Base-by-base conservation (phyloP, 768 basidiomycete species). In the Daedalea quercina region DNA sequence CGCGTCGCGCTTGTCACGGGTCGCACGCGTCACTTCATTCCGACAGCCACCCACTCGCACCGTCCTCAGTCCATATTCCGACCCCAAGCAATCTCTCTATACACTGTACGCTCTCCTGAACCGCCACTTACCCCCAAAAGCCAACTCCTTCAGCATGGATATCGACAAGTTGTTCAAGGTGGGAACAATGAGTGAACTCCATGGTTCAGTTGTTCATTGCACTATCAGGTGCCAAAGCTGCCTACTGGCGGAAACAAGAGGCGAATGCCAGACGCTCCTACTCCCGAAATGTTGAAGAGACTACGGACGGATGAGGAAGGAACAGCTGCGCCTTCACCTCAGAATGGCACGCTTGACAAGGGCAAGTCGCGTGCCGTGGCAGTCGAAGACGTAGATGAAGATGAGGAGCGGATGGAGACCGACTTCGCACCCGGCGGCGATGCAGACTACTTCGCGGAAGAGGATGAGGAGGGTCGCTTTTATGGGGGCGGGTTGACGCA, bases 401-500 rank as follows among this genome's bases (percentile, higher is more conserved):
- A 78, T 25, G 68, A 64, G 17, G 65, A 61, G 11, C 61, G 59
- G 2, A 61, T 53, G 44, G 69, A 62, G n/a, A 56, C 55, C 1
- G 73, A 76, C 55, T 91, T 90, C 68, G 87, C 88, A 0, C 91
- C 90, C 11, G 90, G 90, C 9, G 85, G 84, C 22, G 93, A 95
- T 58, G 87, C 90, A 0, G 92, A 94, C 64, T 94, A 94, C 66
- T 93, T 89, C 61, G 79, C 66, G 3, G 94, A 95, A 60, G 93
- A 94, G 68, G 93, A 94, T 63, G 90, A 87, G 22, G 92, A 94
- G 60, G 93, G 91, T 0, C 77, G 93, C 11, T 94, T 95, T 70
- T 95, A 85, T 63, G 96, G 96, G 35, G 93, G 94, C 1, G 96
- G 96, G 1, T 72, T 99, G 55, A 94, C 92, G 1, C 78, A 76